Conservation (phyloP, 2,329 filamentous ascomycete genomes). For the Stagonosporopsis tanaceti region DNA sequence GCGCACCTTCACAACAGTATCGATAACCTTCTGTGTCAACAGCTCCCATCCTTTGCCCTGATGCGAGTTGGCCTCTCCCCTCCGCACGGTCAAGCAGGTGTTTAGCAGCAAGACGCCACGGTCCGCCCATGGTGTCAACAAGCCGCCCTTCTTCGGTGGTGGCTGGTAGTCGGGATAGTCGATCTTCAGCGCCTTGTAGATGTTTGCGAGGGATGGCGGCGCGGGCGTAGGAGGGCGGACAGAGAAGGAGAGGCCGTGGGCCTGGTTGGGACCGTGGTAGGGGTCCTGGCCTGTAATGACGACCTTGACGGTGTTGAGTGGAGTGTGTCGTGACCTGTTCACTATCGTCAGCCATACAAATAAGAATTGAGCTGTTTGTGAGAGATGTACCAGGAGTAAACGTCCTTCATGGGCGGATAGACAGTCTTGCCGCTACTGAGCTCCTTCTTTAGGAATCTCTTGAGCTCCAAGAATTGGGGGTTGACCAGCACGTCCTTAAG, state of each 20-base stretch:
- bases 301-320: constrained; percentile 85
- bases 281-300: constrained; percentile 97
- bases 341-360: constrained; percentile 9
- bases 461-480: constrained; percentile 84
- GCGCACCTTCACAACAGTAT: constrained; percentile 80
- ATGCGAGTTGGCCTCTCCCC: constrained; percentile 87
- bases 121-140: constrained; percentile 93
- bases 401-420: constrained; percentile 86
- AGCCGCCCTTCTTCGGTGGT: constrained; percentile 79
- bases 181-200: constrained; percentile 86
- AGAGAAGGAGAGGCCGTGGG: constrained; percentile 94
- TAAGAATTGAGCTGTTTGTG: not conserved
- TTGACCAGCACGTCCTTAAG: constrained; percentile 85
- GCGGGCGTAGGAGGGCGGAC: constrained; percentile 88
- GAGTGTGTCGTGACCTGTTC: constrained; percentile 88
- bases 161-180: constrained; percentile 83
- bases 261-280: constrained; percentile 95
- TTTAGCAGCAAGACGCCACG: constrained; percentile 93
- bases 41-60: constrained; percentile 88
- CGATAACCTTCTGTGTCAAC: constrained; percentile 91
- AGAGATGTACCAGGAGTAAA: constrained; percentile 85
- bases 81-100: constrained; percentile 91
- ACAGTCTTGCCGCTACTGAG: constrained; percentile 75
- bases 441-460: constrained; percentile 85
- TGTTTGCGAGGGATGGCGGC: constrained; percentile 90